Evolutionary conservation across 192 early-diverging fungal genomes (phyloP).

Genomic region (Thoreauomyces humboldtii): DNA sequence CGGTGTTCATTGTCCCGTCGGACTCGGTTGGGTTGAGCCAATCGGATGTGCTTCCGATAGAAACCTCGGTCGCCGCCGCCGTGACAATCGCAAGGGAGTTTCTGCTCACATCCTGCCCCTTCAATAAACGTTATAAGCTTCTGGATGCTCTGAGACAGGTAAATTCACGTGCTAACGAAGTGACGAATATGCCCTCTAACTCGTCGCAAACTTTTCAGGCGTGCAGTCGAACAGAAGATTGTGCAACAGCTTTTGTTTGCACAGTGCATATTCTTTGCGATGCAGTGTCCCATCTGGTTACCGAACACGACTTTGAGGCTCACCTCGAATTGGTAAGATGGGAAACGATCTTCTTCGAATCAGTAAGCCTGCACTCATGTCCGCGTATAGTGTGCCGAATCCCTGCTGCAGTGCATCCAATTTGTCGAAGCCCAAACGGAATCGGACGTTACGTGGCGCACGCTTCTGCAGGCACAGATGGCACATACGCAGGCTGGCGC

Average conservation of each 20-base stretch:
- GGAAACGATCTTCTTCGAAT: too few relatives aligned
- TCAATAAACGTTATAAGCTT: not conserved
- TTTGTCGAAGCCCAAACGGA: not conserved
- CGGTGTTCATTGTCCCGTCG: not conserved
- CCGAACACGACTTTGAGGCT: not conserved
- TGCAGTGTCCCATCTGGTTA: not conserved
- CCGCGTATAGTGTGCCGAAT: not conserved
- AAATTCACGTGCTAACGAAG: not conserved
- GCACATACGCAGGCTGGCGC: not conserved
- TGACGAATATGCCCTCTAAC: not conserved
- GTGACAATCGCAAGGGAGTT: not conserved
- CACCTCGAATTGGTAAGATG: not conserved
- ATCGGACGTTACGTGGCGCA: not conserved
- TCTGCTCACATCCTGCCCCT: not conserved
- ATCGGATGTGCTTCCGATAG: too few relatives aligned
- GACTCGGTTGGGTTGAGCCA: too few relatives aligned
- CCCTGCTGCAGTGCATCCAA: not conserved
- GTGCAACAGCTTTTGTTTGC: slow-evolving; percentile 4
- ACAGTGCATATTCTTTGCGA: slow-evolving; percentile 1
- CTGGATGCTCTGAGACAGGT: not conserved
- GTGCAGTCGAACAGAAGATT: not conserved
- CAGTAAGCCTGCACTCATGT: not conserved
- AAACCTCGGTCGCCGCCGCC: not conserved
- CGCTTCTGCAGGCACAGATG: not conserved
- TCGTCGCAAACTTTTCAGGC: not conserved